Evolutionary conservation across 495 filamentous ascomycete genomes (phyloP), one percentile per base, ranked within the genome.

Genomic region (Aspergillus egyptiacus): DNA sequence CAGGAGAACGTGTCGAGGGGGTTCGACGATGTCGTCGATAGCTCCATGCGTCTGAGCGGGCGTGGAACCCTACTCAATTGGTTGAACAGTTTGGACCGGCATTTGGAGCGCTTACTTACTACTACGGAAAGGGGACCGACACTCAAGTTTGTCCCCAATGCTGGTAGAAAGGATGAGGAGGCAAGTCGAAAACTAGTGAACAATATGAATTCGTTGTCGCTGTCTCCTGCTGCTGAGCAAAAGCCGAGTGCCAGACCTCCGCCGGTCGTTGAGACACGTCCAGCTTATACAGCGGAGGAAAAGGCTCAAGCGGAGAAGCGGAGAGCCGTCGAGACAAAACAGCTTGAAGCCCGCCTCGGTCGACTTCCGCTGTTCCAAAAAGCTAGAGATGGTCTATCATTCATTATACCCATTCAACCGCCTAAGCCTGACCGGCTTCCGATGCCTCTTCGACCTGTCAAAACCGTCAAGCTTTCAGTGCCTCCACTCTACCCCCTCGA

Each of bases 1-100:
- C 83, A 85, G 54, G 77, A 84, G 53, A 95, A 94, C 66, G 77
- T 96, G 14, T 85, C 90, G 53, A 70, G 70, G 52, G 90, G 90
- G 1, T 96, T 89, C 66, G 79, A 85, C 55, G 74, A 65, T 9
- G 72, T 95, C 25, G 82, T 81, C 6, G 60, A 78, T 36, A 66
- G 64, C 22, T 61, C 69, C 2, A 33, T 73, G 32, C 57, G 69
- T 15, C 78, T 75, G 13, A 71, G 71, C 35, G 67, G 71, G 7
- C 70, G 68, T 10, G 70, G 72, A 5, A 91, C 84, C 0, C 64
- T 96, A 10, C 70, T 95, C 23, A 68, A 69, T 22, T 71, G 87
- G 54, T 70, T 85, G 49, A 91, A 90, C 56, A 74, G 69, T 7
- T 70, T 96, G 5, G 89, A 96, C 58, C 82, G 75, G 57, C 74